Evolutionary conservation across 75 land plant species (phyloP).

Genomic region (Sequoia sempervirens): DNA sequence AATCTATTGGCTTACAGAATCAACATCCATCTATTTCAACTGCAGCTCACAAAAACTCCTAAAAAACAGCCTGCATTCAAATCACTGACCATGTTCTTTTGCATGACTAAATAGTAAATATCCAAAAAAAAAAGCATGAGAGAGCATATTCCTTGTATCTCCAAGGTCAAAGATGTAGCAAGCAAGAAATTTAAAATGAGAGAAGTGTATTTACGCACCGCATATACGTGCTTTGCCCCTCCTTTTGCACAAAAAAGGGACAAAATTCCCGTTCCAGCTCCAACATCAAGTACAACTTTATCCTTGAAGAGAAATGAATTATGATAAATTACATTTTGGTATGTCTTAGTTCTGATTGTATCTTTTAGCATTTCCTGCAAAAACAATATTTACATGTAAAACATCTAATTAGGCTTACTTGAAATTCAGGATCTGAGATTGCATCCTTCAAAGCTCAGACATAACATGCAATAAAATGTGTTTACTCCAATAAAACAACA

Average conservation of each 20-base stretch:
- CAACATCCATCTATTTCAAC: background rate
- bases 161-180: background rate
- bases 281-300: conserved; percentile 95
- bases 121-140: background rate
- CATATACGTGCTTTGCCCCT: conserved; percentile 97
- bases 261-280: conserved; percentile 96
- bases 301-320: conserved; percentile 89
- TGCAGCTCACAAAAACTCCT: background rate
- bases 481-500: background rate
- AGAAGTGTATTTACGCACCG: conserved; percentile 49
- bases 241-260: conserved; percentile 98
- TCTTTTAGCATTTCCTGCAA: conserved; percentile 99
- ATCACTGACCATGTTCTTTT: background rate
- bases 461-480: background rate
- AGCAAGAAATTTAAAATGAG: conserved; percentile 1
- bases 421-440: background rate
- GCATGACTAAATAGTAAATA: background rate
- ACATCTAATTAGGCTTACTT: background rate
- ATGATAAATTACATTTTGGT: conserved; percentile 92
- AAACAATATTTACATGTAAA: background rate
- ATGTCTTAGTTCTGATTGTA: conserved; percentile 86
- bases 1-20: background rate
- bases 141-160: background rate
- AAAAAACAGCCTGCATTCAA: background rate
- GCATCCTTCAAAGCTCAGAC: background rate